A percentile compares a stretch with the other conserved stretches of the same genome.
Conservation (phyloP, 495 filamentous ascomycete species). For the Trichoderma parareesei region DNA sequence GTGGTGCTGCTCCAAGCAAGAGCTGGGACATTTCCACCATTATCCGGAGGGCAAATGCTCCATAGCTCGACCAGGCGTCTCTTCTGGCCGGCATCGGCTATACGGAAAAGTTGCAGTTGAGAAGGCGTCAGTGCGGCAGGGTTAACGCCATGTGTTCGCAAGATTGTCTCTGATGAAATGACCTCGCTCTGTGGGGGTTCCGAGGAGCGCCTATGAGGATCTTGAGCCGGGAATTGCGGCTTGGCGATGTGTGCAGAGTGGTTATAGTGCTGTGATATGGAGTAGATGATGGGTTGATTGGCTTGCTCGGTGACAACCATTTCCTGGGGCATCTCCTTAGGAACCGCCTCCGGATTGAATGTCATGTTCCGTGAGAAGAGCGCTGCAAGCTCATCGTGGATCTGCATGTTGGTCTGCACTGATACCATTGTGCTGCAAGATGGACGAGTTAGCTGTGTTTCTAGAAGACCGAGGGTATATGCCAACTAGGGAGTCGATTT, state of each 20-base stretch:
- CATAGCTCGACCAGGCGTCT: slow-evolving; percentile 58
- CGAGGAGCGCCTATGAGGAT: slow-evolving; percentile 36
- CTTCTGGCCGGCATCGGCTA: slow-evolving; percentile 49
- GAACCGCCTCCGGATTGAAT: slow-evolving; percentile 33
- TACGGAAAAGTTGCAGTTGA: slow-evolving; percentile 55
- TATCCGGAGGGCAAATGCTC: slow-evolving; percentile 47
- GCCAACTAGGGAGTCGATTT: no score
- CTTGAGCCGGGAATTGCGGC: slow-evolving; percentile 16
- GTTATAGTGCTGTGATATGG: slow-evolving; percentile 67
- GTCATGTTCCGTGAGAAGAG: slow-evolving; percentile 60
- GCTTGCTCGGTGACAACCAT: slow-evolving; percentile 15
- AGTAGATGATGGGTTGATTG: slow-evolving; percentile 45
- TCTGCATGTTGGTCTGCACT: slow-evolving; percentile 36
- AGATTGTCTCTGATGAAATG: slow-evolving; percentile 34
- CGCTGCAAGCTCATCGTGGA: slow-evolving; percentile 58
- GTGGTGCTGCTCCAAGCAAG: slow-evolving; percentile 39
- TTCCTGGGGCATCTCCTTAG: slow-evolving; percentile 12
- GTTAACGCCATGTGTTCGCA: slow-evolving; percentile 47
- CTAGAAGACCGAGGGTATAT: not conserved
- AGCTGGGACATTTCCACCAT: slow-evolving; percentile 31
- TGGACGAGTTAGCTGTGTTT: not conserved
- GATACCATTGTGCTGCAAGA: slow-evolving; percentile 22
- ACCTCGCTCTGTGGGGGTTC: slow-evolving; percentile 39
- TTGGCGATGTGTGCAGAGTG: slow-evolving; percentile 53
- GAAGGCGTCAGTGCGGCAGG: slow-evolving; percentile 42